Evolutionary conservation across 1,139 yeast genomes (phyloP).

Genomic region (Yamadazyma friedrichii): DNA sequence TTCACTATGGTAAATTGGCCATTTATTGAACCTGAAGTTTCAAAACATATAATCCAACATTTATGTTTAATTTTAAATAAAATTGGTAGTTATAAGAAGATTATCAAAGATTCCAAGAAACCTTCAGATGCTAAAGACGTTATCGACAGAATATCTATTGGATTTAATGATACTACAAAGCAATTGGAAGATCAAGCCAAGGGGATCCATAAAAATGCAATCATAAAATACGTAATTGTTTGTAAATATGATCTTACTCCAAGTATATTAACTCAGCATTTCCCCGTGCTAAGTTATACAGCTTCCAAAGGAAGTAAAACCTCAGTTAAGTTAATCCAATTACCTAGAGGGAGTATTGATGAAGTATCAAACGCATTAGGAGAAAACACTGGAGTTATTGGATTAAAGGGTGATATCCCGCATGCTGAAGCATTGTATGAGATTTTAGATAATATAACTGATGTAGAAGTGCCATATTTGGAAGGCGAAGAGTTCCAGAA

Average conservation of each 20-base stretch:
- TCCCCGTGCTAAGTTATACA: conserved; percentile 51
- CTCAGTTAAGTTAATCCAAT: conserved; percentile 47
- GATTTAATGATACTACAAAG: conserved; percentile 56
- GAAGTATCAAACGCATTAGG: conserved; percentile 31
- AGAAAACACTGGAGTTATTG: conserved; percentile 26
- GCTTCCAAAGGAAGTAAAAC: conserved; percentile 31
- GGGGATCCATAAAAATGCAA: conserved; percentile 11
- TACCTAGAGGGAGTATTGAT: conserved; percentile 48
- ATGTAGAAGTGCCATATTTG: conserved; percentile 49
- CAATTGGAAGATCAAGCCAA: conserved; percentile 49
- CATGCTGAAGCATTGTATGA: conserved; percentile 31
- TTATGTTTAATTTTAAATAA: conserved; percentile 37
- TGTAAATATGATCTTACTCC: conserved; percentile 55
- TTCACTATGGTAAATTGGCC: conserved; percentile 59
- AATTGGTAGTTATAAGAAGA: conserved; percentile 32
- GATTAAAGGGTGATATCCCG: conserved; percentile 20
- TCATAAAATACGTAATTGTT: conserved; percentile 48
- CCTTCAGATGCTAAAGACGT: conserved; percentile 35
- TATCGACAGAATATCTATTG: conserved; percentile 31
- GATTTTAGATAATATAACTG: conserved; percentile 31
- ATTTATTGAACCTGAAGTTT: conserved; percentile 35
- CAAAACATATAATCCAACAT: conserved; percentile 38
- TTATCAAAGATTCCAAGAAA: conserved; percentile 10
- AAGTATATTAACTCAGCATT: conserved; percentile 44
- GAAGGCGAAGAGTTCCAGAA: conserved; percentile 21